Evolutionary conservation across 2,329 filamentous ascomycete species (phyloP).

Genomic region (Clonostachys rhizophaga): DNA sequence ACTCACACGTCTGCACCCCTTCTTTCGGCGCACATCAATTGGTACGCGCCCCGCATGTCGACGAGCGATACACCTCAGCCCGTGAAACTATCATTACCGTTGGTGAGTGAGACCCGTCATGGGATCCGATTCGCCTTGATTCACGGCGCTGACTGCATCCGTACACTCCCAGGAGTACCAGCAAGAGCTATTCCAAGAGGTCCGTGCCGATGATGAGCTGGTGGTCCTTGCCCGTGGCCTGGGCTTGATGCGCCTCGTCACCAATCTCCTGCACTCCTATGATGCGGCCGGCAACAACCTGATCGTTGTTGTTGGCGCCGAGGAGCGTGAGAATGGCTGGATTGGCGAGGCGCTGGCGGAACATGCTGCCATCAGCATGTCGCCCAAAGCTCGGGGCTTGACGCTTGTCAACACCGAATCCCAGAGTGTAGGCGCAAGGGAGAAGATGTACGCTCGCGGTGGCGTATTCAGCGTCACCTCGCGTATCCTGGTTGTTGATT

Average conservation of each 20-base stretch:
- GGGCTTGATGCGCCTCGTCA: constrained; percentile 84
- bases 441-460: constrained; percentile 86
- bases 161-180: constrained; percentile 68
- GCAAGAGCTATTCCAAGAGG: constrained; percentile 88
- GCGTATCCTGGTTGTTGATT: constrained; percentile 88
- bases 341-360: constrained; percentile 94
- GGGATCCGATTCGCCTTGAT: not conserved
- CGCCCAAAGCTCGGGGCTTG: constrained; percentile 76
- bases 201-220: constrained; percentile 87
- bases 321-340: constrained; percentile 93
- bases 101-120: constrained; percentile 14
- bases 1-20: too few relatives aligned
- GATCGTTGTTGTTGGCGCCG: constrained; percentile 82
- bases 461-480: constrained; percentile 96
- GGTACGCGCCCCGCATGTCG: constrained; percentile 36
- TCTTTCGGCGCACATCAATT: too few relatives aligned
- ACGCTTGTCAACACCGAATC: constrained; percentile 92
- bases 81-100: constrained; percentile 75
- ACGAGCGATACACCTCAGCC: constrained; percentile 51
- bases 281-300: constrained; percentile 94
- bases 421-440: constrained; percentile 79
- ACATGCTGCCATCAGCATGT: constrained; percentile 85
- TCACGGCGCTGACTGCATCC: constrained; percentile 4
- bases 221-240: constrained; percentile 88
- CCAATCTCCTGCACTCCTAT: constrained; percentile 95